phyloP scores from a whole-genome alignment of 2,329 filamentous ascomycete species.

The Aspergillus versicolor region DNA sequence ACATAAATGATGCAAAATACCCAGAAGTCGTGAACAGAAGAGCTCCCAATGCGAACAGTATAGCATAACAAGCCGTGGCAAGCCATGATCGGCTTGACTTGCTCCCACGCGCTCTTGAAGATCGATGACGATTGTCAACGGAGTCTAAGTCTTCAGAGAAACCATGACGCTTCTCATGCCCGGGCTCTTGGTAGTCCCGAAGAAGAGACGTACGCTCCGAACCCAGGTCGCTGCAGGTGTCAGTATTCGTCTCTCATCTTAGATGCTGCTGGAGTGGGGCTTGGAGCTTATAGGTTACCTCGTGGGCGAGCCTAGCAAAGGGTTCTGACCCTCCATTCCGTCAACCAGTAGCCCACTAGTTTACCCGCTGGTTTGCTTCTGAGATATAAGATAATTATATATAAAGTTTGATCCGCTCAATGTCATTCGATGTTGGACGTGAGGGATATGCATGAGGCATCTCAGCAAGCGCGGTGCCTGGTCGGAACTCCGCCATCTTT shows the following conservation, averaged over 20 bases:
- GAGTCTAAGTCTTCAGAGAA: slow-evolving; percentile 1
- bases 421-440: neutral
- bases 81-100: slow-evolving; percentile 4
- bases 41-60: slow-evolving; percentile 2
- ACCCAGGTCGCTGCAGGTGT: slow-evolving; percentile 8
- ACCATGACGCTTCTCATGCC: slow-evolving; percentile 10
- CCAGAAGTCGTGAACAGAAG: slow-evolving; percentile 3
- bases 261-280: neutral
- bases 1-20: neutral
- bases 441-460: too few species aligned
- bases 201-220: slow-evolving; percentile 10
- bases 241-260: neutral
- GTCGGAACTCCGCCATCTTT: too few species aligned
- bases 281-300: slow-evolving; percentile 7
- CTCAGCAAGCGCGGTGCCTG: too few species aligned
- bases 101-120: neutral
- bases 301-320: slow-evolving; percentile 8
- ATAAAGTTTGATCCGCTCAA: neutral
- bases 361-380: neutral
- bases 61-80: slow-evolving; percentile 7
- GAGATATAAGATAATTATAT: neutral
- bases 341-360: neutral
- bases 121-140: neutral
- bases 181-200: neutral
- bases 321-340: slow-evolving; percentile 9